Conservation (phyloP, 768 basidiomycete genomes). For the Kwoniella mangroviensis region DNA sequence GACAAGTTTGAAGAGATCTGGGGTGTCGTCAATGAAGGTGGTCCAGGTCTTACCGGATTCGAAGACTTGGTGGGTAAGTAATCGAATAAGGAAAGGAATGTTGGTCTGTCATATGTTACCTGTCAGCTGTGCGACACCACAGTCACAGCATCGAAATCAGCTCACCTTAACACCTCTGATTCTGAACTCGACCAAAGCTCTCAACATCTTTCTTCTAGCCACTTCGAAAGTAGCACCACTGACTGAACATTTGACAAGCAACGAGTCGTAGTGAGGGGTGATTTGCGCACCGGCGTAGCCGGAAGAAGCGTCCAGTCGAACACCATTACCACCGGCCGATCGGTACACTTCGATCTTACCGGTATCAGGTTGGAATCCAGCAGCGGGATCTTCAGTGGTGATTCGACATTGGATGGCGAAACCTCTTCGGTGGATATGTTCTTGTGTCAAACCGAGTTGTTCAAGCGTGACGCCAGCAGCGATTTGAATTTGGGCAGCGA, state of each 20-base stretch:
- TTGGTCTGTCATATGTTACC: conserved; percentile 70
- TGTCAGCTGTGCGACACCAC: background rate
- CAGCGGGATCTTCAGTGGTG: conserved; percentile 94
- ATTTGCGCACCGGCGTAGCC: conserved; percentile 99
- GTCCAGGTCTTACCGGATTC: conserved; percentile 98
- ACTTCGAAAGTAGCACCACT: conserved; percentile 98
- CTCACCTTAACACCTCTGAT: conserved; percentile 93
- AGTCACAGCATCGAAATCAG: background rate
- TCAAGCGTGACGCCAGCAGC: conserved; percentile 96
- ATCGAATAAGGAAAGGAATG: conserved; percentile 98
- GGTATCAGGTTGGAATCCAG: conserved; percentile 94
- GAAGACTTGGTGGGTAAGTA: conserved; percentile 94
- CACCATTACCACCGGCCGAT: conserved; percentile 97
- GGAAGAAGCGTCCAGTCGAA: conserved; percentile 92
- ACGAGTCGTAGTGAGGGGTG: conserved; percentile 97
- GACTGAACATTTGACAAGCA: conserved; percentile 94
- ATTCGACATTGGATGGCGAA: conserved; percentile 98
- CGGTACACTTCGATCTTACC: conserved; percentile 99
- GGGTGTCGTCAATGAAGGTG: conserved; percentile 99
- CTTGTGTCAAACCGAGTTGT: conserved; percentile 93
- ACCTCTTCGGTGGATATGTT: conserved; percentile 91
- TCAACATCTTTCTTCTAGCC: conserved; percentile 97
- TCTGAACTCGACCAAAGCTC: conserved; percentile 99
- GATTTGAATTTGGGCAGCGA: conserved; percentile 98
- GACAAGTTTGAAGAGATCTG: conserved; percentile 98